These are phyloP conservation scores for Cenchrus americanus DNA, from an alignment of 176 grass and related monocot species.

Conservation along the genomic window DNA sequence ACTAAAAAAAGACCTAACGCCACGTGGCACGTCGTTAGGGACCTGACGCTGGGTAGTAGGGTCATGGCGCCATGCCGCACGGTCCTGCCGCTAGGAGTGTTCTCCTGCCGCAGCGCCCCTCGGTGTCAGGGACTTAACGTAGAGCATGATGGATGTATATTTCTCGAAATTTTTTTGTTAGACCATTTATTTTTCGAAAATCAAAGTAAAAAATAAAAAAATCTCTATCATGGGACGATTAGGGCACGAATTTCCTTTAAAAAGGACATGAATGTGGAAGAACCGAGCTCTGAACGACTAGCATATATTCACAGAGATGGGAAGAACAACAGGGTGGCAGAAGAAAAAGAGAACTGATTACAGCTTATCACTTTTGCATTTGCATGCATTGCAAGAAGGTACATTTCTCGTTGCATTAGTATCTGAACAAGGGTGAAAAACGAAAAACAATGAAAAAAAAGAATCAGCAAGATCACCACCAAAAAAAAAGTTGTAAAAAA, in stretches of 20 bases:
- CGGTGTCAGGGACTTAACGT: too few species aligned
- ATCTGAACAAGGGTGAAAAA: slow-evolving; percentile 34
- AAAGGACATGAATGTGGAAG: background rate
- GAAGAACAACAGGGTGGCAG: background rate
- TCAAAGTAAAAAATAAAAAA: too few species aligned
- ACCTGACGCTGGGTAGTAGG: too few species aligned
- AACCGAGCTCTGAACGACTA: background rate
- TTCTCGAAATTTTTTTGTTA: too few species aligned
- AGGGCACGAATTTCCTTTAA: background rate
- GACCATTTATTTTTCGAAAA: too few species aligned
- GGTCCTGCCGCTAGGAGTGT: too few species aligned
- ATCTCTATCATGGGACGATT: too few species aligned
- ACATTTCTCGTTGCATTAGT: slow-evolving; percentile 56
- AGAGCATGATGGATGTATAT: too few species aligned
- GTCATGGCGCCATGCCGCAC: too few species aligned
- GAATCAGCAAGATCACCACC: slow-evolving; percentile 48
- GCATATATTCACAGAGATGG: slow-evolving; percentile 40
- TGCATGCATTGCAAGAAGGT: slow-evolving; percentile 40
- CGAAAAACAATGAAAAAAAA: background rate
- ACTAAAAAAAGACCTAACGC: too few species aligned
- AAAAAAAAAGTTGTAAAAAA: slow-evolving; percentile 23
- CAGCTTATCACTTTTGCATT: slow-evolving; percentile 53
- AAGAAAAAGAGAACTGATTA: slow-evolving; percentile 34
- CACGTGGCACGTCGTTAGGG: too few species aligned
- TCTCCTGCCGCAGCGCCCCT: too few species aligned